These are phyloP conservation scores for Eremochloa ophiuroides DNA, from an alignment of 176 grass and related monocot species.

Conservation along the genomic window DNA sequence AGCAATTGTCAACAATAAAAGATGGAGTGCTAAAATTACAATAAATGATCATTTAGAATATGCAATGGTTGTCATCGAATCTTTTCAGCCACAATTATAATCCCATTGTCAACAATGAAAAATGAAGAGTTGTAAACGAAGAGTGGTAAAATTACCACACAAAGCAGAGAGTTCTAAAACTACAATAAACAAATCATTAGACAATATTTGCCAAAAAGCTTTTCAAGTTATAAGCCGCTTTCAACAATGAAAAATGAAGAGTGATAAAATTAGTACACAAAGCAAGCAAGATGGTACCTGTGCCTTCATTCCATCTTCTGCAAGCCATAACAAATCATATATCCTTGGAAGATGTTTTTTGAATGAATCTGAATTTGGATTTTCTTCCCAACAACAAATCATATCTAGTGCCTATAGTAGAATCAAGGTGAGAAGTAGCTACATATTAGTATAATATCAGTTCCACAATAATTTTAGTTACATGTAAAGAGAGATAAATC, in stretches of 20 bases:
- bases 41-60: too few species aligned
- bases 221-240: not conserved
- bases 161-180: too few species aligned
- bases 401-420: conserved; percentile 66
- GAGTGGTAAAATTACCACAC: too few species aligned
- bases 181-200: too few species aligned
- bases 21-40: too few species aligned
- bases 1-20: too few species aligned
- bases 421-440: not conserved
- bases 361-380: too few species aligned
- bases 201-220: too few species aligned
- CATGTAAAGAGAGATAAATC: not conserved
- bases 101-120: too few species aligned
- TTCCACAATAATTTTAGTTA: not conserved
- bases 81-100: too few species aligned
- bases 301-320: conserved; percentile 88
- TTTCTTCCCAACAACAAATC: conserved; percentile 83
- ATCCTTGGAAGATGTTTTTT: conserved; percentile 79
- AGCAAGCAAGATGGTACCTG: conserved; percentile 25
- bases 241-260: not conserved
- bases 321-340: conserved; percentile 71
- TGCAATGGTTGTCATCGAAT: too few species aligned
- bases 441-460: not conserved
- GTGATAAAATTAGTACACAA: not conserved
- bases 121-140: too few species aligned